Conservation (phyloP, 352 stramenopile species). For the Pythium aphanidermatum region DNA sequence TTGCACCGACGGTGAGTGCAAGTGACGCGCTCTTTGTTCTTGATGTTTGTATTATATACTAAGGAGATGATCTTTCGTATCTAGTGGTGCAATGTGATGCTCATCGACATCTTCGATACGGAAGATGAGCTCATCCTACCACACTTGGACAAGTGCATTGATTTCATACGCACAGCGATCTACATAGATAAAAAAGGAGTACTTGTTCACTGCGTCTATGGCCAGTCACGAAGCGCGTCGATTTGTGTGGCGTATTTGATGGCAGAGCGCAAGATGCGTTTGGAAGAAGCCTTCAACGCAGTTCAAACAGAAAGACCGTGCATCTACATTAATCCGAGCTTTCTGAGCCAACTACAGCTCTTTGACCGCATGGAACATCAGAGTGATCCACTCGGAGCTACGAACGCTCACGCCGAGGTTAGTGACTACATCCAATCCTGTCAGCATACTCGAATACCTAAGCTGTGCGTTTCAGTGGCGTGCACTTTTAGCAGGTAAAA, state of each 20-base stretch:
- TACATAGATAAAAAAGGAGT: slow-evolving; percentile 2
- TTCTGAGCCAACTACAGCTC: slow-evolving; percentile 61
- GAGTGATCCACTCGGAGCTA: slow-evolving; percentile 28
- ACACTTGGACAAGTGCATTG: slow-evolving; percentile 46
- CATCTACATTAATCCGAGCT: slow-evolving; percentile 75
- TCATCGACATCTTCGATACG: slow-evolving; percentile 70
- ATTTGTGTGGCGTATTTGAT: slow-evolving; percentile 79
- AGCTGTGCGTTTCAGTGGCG: slow-evolving; percentile 25
- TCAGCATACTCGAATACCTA: no score
- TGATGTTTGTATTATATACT: slow-evolving; percentile 17
- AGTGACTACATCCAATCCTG: no score
- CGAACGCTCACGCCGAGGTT: slow-evolving; percentile 51
- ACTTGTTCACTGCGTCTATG: slow-evolving; percentile 78
- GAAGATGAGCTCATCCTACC: slow-evolving; percentile 63
- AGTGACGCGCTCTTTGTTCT: not conserved
- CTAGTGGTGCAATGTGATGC: slow-evolving; percentile 32
- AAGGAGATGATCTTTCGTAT: slow-evolving; percentile 22
- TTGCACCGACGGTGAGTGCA: slow-evolving; percentile 34
- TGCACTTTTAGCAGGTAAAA: slow-evolving; percentile 30
- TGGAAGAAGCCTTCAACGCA: slow-evolving; percentile 45
- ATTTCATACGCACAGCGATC: slow-evolving; percentile 11
- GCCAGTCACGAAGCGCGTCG: slow-evolving; percentile 66
- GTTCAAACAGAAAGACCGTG: slow-evolving; percentile 59
- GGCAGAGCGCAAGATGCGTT: slow-evolving; percentile 26
- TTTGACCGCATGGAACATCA: slow-evolving; percentile 57